A percentile compares a stretch with the other conserved stretches of the same genome.
Conservation (phyloP, 1,284 basidiomycete genomes). For the Rhodotorula sp. region DNA sequence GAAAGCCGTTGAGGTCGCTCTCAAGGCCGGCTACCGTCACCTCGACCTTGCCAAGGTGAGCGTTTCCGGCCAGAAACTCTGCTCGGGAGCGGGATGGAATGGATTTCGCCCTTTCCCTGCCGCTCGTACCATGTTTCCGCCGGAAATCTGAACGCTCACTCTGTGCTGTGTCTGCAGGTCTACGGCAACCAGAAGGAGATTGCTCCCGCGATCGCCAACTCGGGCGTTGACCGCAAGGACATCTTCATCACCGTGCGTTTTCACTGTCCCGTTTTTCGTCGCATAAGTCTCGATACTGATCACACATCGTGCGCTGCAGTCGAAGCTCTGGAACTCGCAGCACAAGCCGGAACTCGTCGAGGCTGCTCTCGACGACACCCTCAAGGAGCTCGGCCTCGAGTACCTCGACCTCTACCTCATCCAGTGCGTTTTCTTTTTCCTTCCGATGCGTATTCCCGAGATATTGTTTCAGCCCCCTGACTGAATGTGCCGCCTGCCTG, state of each 20-base stretch:
- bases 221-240: conserved; percentile 47
- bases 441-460: not conserved
- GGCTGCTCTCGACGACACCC: conserved; percentile 50
- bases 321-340: conserved; percentile 20
- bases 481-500: conserved; percentile 56
- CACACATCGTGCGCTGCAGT: not conserved
- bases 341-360: conserved; percentile 43
- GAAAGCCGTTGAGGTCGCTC: conserved; percentile 26
- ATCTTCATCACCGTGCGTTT: conserved; percentile 47
- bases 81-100: not conserved
- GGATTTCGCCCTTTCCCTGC: no score
- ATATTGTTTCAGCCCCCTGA: not conserved
- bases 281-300: not conserved
- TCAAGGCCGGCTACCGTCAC: conserved; percentile 55
- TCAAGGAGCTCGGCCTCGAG: conserved; percentile 49
- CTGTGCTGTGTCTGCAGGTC: not conserved
- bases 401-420: conserved; percentile 50
- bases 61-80: no score
- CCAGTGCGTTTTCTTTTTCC: conserved; percentile 4
- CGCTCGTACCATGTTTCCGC: no score
- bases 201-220: conserved; percentile 1
- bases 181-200: conserved; percentile 29
- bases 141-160: no score
- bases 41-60: conserved; percentile 72
- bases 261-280: not conserved